Base-by-base conservation (phyloP, 306 rosid genomes). In the Comarum palustre region DNA sequence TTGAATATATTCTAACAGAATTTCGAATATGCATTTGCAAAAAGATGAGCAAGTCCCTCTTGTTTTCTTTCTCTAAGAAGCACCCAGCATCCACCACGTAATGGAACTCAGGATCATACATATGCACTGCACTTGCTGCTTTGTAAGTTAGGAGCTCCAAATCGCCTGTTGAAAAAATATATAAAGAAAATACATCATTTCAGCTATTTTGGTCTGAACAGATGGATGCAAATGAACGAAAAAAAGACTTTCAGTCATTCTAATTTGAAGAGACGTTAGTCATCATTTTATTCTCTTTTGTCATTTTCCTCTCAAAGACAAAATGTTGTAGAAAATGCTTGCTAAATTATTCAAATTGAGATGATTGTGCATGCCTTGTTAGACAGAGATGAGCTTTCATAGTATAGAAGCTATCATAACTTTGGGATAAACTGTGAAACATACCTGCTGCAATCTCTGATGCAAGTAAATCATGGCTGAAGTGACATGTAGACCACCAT, bases 401-500 rank as follows among this genome's bases (percentile, higher is more conserved):
- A 5, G 16, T 15, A 25, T 2, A 65, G 3, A 38, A 64, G 31
- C 20, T 31, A 24, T 41, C n/a, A 19, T 1, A 38, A 2, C 34
- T 36, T 12, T 36, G 61, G 29, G 51, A 19, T 15, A 55, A 22
- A 43, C 45, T 54, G 24, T 66, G 22, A 34, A 19, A 22, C 12
- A 9, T 88, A 91, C 96, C 98, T 60, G 82, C 81, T 48, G 72
- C 72, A 68, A 85, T 82, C 54, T 89, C 96, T 60, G 89, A 77
- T 43, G 69, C 72, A 55, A 84, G 83, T 45, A 50, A 74, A 52
- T 75, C 60, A 43, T 15, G 76, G 79, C 86, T 77, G 80, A 90
- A 93, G 80, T 90, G 91, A 52, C 82, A 86, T 0, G 72, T 82
- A 46, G 54, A 22, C 98, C 98, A 93, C 92, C 96, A 87, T 78